A percentile compares a stretch with the other conserved stretches of the same genome.
Conservation (phyloP, 2,329 filamentous ascomycete species). For the Monilinia aucupariae region DNA sequence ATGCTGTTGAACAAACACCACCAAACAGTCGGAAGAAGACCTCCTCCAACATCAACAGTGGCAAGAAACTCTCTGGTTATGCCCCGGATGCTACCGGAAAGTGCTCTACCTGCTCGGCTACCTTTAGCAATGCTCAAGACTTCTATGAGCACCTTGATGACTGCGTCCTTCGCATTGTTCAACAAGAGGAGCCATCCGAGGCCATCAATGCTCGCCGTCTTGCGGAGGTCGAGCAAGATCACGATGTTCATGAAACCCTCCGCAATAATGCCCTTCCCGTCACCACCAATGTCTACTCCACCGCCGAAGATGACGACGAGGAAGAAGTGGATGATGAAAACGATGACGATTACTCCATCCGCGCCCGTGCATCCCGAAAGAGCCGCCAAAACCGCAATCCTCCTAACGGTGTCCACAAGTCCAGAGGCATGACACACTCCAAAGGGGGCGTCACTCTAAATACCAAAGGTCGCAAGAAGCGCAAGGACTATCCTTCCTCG, state of each 20-base stretch:
- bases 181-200: conserved; percentile 65
- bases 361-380: conserved; percentile 41
- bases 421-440: conserved; percentile 69
- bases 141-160: conserved; percentile 94
- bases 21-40: conserved; percentile 79
- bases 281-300: conserved; percentile 44
- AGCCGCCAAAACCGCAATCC: conserved; percentile 32
- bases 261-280: conserved; percentile 50
- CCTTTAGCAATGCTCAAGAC: conserved; percentile 82
- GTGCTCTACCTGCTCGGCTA: conserved; percentile 85
- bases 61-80: conserved; percentile 61
- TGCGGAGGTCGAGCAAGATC: conserved; percentile 60
- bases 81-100: conserved; percentile 74
- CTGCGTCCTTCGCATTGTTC: conserved; percentile 65
- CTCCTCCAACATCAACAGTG: conserved; percentile 30
- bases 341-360: conserved; percentile 52
- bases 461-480: conserved; percentile 73
- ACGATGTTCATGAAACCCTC: conserved; percentile 55
- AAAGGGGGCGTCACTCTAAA: conserved; percentile 62
- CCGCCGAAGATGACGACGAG: conserved; percentile 42
- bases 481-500: conserved; percentile 85
- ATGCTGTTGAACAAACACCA: conserved; percentile 89
- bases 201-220: conserved; percentile 63
- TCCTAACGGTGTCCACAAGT: conserved; percentile 55
- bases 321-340: conserved; percentile 53